Percentiles rank a stretch among this genome's conserved stretches.
Conservation (phyloP, 2,329 filamentous ascomycete species). For the Byssoonygena ceratinophila region DNA sequence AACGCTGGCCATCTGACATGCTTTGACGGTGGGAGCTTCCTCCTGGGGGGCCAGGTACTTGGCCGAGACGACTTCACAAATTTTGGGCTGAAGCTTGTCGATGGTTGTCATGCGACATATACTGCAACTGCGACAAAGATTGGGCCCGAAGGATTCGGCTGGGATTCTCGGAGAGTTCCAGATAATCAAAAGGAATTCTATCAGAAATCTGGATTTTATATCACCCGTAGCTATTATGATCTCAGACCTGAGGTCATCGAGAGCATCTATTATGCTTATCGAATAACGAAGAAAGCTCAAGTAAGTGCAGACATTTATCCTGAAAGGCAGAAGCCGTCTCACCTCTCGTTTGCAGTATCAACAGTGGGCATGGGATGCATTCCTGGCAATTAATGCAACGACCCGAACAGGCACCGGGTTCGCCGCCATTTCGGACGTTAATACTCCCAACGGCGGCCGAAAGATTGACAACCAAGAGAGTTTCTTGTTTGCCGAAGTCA, state of each 20-base stretch:
- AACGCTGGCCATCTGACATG: slow-evolving; percentile 53
- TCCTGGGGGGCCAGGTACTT: slow-evolving; percentile 66
- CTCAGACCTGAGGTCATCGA: slow-evolving; percentile 75
- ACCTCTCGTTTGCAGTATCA: slow-evolving; percentile 45
- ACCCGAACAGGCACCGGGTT: slow-evolving; percentile 58
- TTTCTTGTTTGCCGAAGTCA: slow-evolving; percentile 76
- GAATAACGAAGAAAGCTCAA: slow-evolving; percentile 60
- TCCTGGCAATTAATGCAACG: slow-evolving; percentile 55
- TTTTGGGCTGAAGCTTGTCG: slow-evolving; percentile 61
- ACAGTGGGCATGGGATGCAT: slow-evolving; percentile 75
- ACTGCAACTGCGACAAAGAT: slow-evolving; percentile 56
- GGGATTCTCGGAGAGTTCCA: slow-evolving; percentile 46
- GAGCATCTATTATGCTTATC: slow-evolving; percentile 77
- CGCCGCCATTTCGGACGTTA: slow-evolving; percentile 56
- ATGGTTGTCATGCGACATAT: slow-evolving; percentile 67
- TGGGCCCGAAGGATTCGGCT: slow-evolving; percentile 62
- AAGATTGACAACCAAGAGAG: slow-evolving; percentile 67
- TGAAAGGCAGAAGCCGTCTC: neutral
- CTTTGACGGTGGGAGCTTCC: slow-evolving; percentile 76
- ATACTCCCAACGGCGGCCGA: slow-evolving; percentile 48
- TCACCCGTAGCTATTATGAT: slow-evolving; percentile 50
- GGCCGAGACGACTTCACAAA: slow-evolving; percentile 55
- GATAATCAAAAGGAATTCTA: slow-evolving; percentile 50
- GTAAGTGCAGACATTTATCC: slow-evolving; percentile 18
- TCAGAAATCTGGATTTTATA: slow-evolving; percentile 59